Evolutionary conservation across 2,329 filamentous ascomycete species (phyloP), one percentile per base, ranked within the genome.

Genomic region (Rutstroemia sp.): DNA sequence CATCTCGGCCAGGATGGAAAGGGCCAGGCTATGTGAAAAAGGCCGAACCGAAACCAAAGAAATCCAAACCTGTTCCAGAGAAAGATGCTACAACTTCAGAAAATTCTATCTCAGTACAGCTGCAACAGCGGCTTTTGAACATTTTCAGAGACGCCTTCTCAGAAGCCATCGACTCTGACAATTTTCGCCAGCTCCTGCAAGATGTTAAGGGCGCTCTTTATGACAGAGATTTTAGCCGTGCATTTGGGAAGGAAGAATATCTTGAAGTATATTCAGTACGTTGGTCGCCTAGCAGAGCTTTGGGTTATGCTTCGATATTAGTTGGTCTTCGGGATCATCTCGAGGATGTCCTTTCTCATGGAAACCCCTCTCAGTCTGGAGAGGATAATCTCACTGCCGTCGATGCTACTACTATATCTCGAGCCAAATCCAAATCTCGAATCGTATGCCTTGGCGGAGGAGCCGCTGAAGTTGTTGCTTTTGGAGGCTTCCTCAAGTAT

Each of bases 271-370:
- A 99, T 74, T 90, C 90, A 8, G 82, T 90, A 54, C 77, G 94
- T 65, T 99, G 92, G 92, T 96, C 91, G 71, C 89, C 92, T 1
- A 87, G 88, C 52, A 79, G 94, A 53, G 88, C 91, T 0, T 74
- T 97, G 52, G 90, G 86, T 61, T 97, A 97, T 72, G 76, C 83
- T n/a, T 68, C 73, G 2, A 72, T 85, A n/a, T 49, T 69, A n/a
- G 27, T 52, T 12, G 58, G 52, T 19, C 49, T 57, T 12, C 49
- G 44, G 30, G 42, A 53, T 18, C 50, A 48, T 37, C 21, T 57
- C 16, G 34, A 41, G 16, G 37, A 49, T 21, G 44, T 62, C 10
- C 57, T 57, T 14, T 45, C 50, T 38, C 25, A 41, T 44, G 38
- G 44, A 41, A 21, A 23, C 18, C 48, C 19, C 18, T 12, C 46